Percentiles rank a stretch among this genome's conserved stretches.
Evolutionary conservation across 2,329 filamentous ascomycete species (phyloP).

Genomic region (Nothopassalora personata): DNA sequence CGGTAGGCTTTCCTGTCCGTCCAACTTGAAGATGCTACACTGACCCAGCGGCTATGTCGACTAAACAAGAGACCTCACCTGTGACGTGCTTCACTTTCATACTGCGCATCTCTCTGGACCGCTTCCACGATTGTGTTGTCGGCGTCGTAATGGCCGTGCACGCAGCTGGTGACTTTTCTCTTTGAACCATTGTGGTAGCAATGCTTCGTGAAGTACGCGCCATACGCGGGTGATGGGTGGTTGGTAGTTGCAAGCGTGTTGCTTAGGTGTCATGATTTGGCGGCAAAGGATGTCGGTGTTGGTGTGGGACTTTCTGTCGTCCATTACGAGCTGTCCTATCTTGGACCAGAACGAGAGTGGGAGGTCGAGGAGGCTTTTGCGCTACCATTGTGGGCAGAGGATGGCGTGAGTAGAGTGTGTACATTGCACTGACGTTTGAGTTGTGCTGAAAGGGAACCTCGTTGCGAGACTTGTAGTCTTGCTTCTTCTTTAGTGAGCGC

Average conservation of each 20-base stretch:
- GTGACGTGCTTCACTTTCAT: no score
- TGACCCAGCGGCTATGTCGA: no score
- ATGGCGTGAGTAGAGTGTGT: background rate
- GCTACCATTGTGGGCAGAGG: background rate
- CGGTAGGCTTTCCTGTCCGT: background rate
- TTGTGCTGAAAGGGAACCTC: no score
- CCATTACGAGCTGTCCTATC: background rate
- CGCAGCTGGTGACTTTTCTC: background rate
- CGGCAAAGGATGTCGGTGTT: rapidly evolving
- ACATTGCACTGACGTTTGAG: no score
- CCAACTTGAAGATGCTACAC: no score
- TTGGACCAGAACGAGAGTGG: background rate
- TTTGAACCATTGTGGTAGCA: background rate
- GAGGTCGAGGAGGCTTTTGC: background rate
- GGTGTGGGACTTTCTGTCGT: background rate
- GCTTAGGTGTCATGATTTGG: no score
- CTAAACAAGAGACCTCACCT: no score
- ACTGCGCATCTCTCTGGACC: no score
- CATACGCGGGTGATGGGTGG: background rate
- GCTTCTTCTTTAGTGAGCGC: background rate
- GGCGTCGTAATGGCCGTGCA: no score
- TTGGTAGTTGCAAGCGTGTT: background rate
- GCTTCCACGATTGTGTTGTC: no score
- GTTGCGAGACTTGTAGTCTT: background rate
- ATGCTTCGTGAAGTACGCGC: background rate